These are phyloP conservation scores for Phytopythium delawarense DNA, from an alignment of 352 stramenopile species.

Conservation along the genomic window DNA sequence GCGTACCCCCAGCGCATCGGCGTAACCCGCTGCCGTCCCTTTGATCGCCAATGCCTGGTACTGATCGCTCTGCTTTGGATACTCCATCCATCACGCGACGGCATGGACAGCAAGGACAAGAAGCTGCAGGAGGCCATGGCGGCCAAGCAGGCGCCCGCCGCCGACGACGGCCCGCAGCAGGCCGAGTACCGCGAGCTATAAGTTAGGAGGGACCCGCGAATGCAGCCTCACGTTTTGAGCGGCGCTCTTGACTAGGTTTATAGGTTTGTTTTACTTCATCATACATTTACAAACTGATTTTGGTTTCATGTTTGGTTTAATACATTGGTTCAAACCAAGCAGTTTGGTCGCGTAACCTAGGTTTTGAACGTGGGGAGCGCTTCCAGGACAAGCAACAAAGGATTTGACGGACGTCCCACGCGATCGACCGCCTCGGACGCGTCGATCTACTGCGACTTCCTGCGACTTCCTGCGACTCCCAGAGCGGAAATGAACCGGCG, in stretches of 20 bases:
- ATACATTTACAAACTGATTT: neutral
- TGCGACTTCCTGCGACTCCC: neutral
- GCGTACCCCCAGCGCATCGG: neutral
- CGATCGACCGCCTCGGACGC: neutral
- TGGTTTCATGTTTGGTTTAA: neutral
- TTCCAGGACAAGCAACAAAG: neutral
- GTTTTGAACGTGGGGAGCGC: neutral
- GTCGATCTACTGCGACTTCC: neutral
- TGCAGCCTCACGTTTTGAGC: neutral
- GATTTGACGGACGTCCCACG: neutral
- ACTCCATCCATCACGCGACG: neutral
- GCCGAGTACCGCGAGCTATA: slow-evolving; percentile 81
- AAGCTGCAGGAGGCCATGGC: slow-evolving; percentile 81
- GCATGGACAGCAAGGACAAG: slow-evolving; percentile 73
- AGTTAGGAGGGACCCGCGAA: slow-evolving; percentile 5
- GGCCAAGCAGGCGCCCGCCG: slow-evolving; percentile 31
- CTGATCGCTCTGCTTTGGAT: neutral
- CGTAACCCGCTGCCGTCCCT: neutral
- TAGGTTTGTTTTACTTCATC: neutral
- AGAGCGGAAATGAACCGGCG: slow-evolving; percentile 57
- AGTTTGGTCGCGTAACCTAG: neutral
- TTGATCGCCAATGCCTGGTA: neutral
- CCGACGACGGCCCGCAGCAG: slow-evolving; percentile 37
- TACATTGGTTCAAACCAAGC: neutral
- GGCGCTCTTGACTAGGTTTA: neutral